phyloP scores from a whole-genome alignment of 306 rosid genomes.

The Fragaria iinumae region DNA sequence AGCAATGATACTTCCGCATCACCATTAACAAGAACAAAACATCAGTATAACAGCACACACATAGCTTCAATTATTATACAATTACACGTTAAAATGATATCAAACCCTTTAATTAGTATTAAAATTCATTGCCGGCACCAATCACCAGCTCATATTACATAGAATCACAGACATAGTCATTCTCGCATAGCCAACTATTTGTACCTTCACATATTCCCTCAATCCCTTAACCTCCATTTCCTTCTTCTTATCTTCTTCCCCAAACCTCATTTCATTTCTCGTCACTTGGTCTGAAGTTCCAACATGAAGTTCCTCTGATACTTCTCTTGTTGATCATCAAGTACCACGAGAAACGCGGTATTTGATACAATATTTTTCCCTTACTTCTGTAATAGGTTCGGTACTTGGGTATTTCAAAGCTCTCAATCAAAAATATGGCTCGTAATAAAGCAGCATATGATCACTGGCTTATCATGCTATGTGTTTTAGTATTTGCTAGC shows the following conservation, averaged over 20 bases:
- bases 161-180: conserved; percentile 38
- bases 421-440: neutral
- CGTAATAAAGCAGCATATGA: neutral
- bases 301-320: conserved; percentile 1
- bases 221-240: neutral
- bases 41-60: conserved; percentile 29
- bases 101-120: neutral
- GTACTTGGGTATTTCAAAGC: too few relatives aligned
- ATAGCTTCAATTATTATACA: conserved; percentile 19
- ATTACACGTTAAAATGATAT: conserved; percentile 10
- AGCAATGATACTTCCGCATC: conserved; percentile 6
- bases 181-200: conserved; percentile 30
- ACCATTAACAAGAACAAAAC: conserved; percentile 35
- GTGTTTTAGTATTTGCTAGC: conserved; percentile 6
- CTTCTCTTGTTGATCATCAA: neutral
- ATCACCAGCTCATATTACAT: conserved; percentile 47
- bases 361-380: neutral
- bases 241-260: neutral
- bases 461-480: conserved; percentile 25
- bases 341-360: neutral
- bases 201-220: neutral
- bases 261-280: neutral
- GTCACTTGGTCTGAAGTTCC: neutral
- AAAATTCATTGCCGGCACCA: conserved; percentile 45
- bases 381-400: neutral